These are phyloP conservation scores for Pestalotiopsis sp. DNA, from an alignment of 2,329 filamentous ascomycete genomes.

Conservation along the genomic window DNA sequence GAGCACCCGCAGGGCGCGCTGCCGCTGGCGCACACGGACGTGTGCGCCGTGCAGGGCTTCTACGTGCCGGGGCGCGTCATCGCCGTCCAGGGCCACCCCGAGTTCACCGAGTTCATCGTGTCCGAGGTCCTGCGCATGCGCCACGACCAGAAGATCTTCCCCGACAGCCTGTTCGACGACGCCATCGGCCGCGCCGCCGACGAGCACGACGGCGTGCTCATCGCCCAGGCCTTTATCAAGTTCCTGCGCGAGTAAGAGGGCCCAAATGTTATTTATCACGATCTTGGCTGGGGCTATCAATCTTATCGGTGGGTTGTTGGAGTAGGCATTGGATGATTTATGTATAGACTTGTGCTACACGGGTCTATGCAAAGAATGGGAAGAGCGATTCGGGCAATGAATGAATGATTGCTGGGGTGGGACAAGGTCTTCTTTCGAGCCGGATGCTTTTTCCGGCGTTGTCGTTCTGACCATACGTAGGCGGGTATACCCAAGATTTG, in stretches of 20 bases:
- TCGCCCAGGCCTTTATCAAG: conserved; percentile 72
- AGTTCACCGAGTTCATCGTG: conserved; percentile 75
- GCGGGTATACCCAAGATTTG: not conserved
- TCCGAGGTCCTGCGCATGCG: conserved; percentile 65
- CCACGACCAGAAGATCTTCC: conserved; percentile 67
- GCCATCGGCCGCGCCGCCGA: conserved; percentile 65
- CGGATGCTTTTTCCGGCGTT: not conserved
- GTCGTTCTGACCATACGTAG: not conserved
- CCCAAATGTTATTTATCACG: not conserved
- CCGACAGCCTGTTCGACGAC: conserved; percentile 67
- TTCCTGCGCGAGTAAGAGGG: conserved; percentile 64
- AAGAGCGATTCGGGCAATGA: not conserved
- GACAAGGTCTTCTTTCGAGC: not conserved
- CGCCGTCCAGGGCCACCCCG: conserved; percentile 83
- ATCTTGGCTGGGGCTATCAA: not conserved
- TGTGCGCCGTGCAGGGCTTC: conserved; percentile 79
- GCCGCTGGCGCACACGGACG: conserved; percentile 62
- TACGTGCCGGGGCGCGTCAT: conserved; percentile 67
- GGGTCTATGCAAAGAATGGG: not conserved
- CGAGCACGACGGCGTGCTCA: conserved; percentile 76
- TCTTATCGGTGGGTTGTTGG: not conserved
- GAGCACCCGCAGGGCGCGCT: conserved; percentile 62
- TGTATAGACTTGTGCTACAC: not conserved
- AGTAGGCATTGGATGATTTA: not conserved
- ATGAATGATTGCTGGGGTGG: not conserved